Base-by-base conservation (phyloP, 1,284 basidiomycete species). In the Marasmius tenuissimus region DNA sequence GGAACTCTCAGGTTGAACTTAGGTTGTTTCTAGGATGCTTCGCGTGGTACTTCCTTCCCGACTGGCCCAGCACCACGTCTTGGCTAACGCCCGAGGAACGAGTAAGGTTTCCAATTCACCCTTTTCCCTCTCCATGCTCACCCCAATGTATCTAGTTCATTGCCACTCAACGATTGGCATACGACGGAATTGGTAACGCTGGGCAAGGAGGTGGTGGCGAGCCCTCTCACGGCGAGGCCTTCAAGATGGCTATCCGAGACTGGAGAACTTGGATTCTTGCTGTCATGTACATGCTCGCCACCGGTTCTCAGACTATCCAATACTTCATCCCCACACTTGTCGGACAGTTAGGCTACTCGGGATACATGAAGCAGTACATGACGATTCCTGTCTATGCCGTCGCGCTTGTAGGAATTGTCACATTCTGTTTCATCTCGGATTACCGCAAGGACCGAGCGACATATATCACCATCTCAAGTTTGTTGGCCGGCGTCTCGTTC, bases 241-340 rank as follows among this genome's bases (percentile, higher is more conserved):
- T 72, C 65, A 78, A 75, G 69, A 68, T 76, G 66, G 71, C 70
- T 16, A 33, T 75, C 39, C 57, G 39, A 5, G 75, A 76, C 61
- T 75, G 74, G 74, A 65, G 73, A 33, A 72, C 69, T 4, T 75
- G 70, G 68, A 57, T 66, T 10, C 72, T 75, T 63, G 63, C 71
- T 60, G 71, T 78, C 65, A 71, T 75, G 64, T 70, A 76, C 64
- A 72, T 75, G 68, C 67, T 71, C 27, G 61, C 68, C 53, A 78
- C 78, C 3, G 77, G 78, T 57, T 70, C 76, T n/a, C 76, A 78
- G 64, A 78, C 77, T 4, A 77, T 81, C 56, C 76, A 77, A 63
- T 79, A 81, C 72, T 80, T 81, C 65, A 74, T 80, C 50, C 77
- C 77, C 10, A 76, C 73, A 4, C 68, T 77, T 34, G 69, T 76